phyloP scores from a whole-genome alignment of 208 protist genomes.

The Leishmania guyanensis region DNA sequence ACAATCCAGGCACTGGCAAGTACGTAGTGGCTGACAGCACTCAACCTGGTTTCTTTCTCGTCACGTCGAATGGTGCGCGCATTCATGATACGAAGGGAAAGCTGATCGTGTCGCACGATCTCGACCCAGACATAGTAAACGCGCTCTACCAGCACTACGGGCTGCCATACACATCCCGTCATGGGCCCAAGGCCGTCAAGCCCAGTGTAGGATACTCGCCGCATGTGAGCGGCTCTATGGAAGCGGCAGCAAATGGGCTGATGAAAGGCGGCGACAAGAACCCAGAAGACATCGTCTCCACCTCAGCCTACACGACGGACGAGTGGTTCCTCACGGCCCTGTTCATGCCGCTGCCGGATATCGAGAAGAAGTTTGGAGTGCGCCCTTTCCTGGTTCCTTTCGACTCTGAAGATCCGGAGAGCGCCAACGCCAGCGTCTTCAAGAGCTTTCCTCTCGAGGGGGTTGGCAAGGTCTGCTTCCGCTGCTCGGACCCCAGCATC shows the following conservation, averaged over 20 bases:
- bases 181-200: constrained; percentile 7
- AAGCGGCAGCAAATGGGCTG: not conserved
- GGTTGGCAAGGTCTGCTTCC: constrained; percentile 76
- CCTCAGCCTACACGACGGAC: constrained; percentile 53
- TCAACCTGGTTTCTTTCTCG: constrained; percentile 33
- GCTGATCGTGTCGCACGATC: constrained; percentile 34
- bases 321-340: constrained; percentile 49
- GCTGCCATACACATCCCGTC: constrained; percentile 6
- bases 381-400: constrained; percentile 48
- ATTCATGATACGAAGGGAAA: constrained; percentile 50
- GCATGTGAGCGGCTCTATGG: not conserved
- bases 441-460: constrained; percentile 23
- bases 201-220: constrained; percentile 3
- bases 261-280: constrained; percentile 28
- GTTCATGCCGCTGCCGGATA: constrained; percentile 36
- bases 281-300: constrained; percentile 36
- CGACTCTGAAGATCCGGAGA: constrained; percentile 19
- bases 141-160: too few relatives aligned
- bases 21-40: not conserved
- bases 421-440: constrained; percentile 32
- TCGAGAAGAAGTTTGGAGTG: constrained; percentile 64
- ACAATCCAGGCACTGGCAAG: not conserved
- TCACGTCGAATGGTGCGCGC: constrained; percentile 72
- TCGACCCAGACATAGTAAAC: constrained; percentile 31
- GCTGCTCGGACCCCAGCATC: constrained; percentile 37